phyloP scores from a whole-genome alignment of 306 rosid genomes.

The Mimosa bimucronata region DNA sequence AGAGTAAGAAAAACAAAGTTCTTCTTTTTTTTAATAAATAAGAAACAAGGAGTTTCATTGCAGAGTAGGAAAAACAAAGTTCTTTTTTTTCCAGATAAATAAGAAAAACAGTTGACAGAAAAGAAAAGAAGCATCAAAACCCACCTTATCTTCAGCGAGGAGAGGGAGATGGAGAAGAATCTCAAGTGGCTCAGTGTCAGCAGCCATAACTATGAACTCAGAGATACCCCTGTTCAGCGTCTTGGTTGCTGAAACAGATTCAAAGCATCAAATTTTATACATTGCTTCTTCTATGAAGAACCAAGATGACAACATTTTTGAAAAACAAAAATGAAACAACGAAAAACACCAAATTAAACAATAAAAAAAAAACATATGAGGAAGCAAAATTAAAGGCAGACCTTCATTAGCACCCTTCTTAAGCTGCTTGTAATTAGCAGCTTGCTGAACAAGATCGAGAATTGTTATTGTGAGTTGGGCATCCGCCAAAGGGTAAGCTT shows the following conservation, averaged over 20 bases:
- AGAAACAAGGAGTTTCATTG: neutral
- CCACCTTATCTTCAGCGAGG: constrained; percentile 88
- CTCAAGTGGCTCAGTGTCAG: constrained; percentile 89
- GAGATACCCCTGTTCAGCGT: constrained; percentile 87
- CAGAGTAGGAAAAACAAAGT: neutral
- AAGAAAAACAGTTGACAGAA: neutral
- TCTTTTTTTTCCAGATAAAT: no score
- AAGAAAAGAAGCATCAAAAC: neutral
- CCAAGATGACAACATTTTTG: neutral
- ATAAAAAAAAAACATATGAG: no score
- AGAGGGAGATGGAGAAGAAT: constrained; percentile 92
- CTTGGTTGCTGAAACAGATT: constrained; percentile 72
- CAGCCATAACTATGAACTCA: constrained; percentile 90
- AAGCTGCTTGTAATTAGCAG: constrained; percentile 88
- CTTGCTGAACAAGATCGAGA: constrained; percentile 89
- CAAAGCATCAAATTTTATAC: neutral
- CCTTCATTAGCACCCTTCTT: constrained; percentile 98
- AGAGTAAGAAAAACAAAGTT: neutral
- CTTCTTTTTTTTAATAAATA: no score
- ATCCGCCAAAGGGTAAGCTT: constrained; percentile 89
- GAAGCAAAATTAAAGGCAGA: neutral
- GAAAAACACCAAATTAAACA: neutral
- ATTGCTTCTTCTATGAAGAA: neutral
- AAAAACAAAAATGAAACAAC: neutral
- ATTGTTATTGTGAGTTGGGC: constrained; percentile 77